Evolutionary conservation across 1,139 yeast species (phyloP).

Genomic region (Diutina siamensis): DNA sequence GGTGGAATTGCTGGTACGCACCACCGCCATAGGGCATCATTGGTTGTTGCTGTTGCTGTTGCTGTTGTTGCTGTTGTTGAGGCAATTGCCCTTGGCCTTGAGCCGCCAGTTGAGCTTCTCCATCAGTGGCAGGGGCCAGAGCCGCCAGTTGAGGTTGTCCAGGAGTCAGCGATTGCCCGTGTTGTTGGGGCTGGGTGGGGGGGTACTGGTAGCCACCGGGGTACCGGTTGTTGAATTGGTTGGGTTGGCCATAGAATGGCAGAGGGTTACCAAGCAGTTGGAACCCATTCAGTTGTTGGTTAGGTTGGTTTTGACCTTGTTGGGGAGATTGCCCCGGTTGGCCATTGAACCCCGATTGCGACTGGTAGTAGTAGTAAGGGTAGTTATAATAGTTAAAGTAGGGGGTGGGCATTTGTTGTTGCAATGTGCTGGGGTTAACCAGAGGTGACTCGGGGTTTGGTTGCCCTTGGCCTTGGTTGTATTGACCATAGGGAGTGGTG

Average conservation of each 20-base stretch:
- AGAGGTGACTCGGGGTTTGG: constrained; percentile 2
- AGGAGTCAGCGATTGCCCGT: background rate
- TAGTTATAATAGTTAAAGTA: constrained; percentile 2
- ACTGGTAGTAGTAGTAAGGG: constrained; percentile 3
- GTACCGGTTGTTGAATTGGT: constrained; percentile 26
- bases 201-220: constrained; percentile 14
- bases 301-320: constrained; percentile 3
- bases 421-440: constrained; percentile 4
- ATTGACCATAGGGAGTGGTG: background rate
- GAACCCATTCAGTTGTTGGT: background rate
- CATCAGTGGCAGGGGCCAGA: constrained; percentile 12
- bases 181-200: background rate
- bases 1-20: constrained; percentile 31
- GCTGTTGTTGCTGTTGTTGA: constrained; percentile 10
- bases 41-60: constrained; percentile 11
- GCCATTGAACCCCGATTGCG: background rate
- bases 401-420: constrained; percentile 4
- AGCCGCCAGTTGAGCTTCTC: constrained; percentile 7
- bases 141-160: constrained; percentile 13
- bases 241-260: constrained; percentile 28
- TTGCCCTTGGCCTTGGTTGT: background rate
- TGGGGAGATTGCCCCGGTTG: background rate
- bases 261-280: background rate
- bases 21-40: constrained; percentile 29
- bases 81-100: constrained; percentile 9